Percentiles rank a stretch among this genome's conserved stretches.
phyloP scores from a whole-genome alignment of 768 basidiomycete species.

The Suillus brevipes region DNA sequence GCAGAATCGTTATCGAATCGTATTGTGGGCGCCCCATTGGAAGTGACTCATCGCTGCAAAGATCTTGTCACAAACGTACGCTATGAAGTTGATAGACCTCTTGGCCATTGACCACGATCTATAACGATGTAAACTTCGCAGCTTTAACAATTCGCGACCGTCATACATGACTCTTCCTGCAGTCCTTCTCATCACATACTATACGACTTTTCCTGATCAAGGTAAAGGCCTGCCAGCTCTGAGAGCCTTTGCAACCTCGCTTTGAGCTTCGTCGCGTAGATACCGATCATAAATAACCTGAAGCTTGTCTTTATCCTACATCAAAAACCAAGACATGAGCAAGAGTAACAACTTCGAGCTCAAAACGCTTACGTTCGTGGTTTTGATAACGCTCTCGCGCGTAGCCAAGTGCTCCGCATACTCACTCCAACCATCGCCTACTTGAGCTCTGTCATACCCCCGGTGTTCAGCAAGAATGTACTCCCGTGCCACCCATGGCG shows the following conservation, averaged over 20 bases:
- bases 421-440: constrained; percentile 43
- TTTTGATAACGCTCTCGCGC: constrained; percentile 48
- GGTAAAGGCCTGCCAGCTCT: constrained; percentile 46
- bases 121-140: not conserved
- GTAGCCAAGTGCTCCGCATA: constrained; percentile 45
- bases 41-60: no score
- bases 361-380: constrained; percentile 37
- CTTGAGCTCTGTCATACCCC: constrained; percentile 44
- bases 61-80: no score
- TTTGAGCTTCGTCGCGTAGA: constrained; percentile 55
- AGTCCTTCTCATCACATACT: not conserved
- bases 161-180: not conserved
- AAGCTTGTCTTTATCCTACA: constrained; percentile 43
- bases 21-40: no score
- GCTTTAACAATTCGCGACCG: not conserved
- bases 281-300: constrained; percentile 53
- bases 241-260: constrained; percentile 53
- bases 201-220: not conserved
- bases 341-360: not conserved
- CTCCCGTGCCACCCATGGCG: constrained; percentile 55
- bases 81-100: not conserved
- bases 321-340: not conserved
- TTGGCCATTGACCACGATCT: not conserved
- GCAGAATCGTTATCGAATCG: no score
- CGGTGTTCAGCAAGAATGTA: constrained; percentile 51